Base-by-base conservation (phyloP, 2,329 filamentous ascomycete genomes). In the Aspergillus latus region DNA sequence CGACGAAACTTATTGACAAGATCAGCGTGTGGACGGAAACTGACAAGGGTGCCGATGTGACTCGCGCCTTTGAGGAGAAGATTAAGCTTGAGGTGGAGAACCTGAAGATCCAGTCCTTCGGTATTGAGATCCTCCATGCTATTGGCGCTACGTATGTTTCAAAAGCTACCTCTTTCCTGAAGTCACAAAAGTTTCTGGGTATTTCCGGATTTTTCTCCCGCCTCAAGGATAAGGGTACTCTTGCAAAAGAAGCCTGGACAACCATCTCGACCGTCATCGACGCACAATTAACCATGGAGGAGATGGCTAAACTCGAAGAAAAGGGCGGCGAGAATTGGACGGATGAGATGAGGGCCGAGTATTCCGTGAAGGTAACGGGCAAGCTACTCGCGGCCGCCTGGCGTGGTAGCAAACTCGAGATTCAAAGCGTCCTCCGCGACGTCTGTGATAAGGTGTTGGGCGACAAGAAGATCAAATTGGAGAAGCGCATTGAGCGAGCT, bases 71-170 rank as follows among this genome's bases (percentile, higher is more conserved):
- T 80, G 88, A 92, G 72, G 90, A 93, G 72, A 97, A 99, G 84
- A 97, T 90, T 64, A 85, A 88, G 40, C 85, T 97, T 40, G 94
- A 99, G 77, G 90, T 96, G 28, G 94, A 99, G 79, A 96, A 97
- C 71, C 81, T 99, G 66, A 99, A 97, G 82, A 99, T 99, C 91
- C 94, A 99, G 77, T 95, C 90, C 0, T 99, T 99, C 66, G 94
- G 94, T 50, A 82, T 99, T 42, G 94, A 99, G 66, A 97, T 97
- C 65, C 81, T 97, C 48, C 93, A 97, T 74, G 92, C 94, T 45
- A 95, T 99, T 67, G 94, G 94, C 13, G 83, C 89, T 64, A 96
- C 91, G 3, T 99, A 99, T 74, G 77, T 94, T 29, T 86, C 87
- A 72, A 97, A 97, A 76, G 90, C 88, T 3, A 90, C 89, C 1